Base-by-base conservation (phyloP, 768 basidiomycete species). In the Mycena leptocephala region DNA sequence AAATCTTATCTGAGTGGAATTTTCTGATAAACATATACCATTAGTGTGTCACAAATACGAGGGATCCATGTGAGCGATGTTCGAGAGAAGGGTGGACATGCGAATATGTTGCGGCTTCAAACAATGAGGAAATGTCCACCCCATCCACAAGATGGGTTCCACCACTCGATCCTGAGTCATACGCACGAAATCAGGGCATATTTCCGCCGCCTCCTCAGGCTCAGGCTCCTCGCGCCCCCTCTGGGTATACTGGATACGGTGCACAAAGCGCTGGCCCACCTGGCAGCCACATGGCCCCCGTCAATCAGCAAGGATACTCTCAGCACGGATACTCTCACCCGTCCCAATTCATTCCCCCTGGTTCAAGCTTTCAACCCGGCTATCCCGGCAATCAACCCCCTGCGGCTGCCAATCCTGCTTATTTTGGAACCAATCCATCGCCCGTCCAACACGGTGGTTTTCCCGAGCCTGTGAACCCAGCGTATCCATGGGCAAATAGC, bases 111-210 rank as follows among this genome's bases (percentile, higher is more conserved):
- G 35, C 73, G 3, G 51, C 48, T 16, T 24, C 71, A 13, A 18
- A 20, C 64, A 55, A 53, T 22, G 63, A 70, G 28, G 53, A 53
- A 33, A 35, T 5, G 3, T 55, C 62, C 28, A n/a, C 20, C 11
- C 43, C 28, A 37, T 39, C 48, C 32, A 20, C 37, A 10, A 51
- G 32, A 4, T 77, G 72, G 69, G 69, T 55, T 11, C 69, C 71
- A 65, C 76, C 76, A 1, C 32, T 78, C 14, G 63, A 74, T 58
- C 76, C 76, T 10, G 72, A 74, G 41, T 74, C 76, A 24, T 77
- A 74, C 30, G 72, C 76, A 7, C 71, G 75, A 43, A 68, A 46
- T 39, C 64, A 65, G 53, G 39, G 68, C 10, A 26, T 8, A n/a
- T 61, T 5, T 39, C 56, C 58, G 20, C 33, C 64, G 13, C 39